Evolutionary conservation across 2,329 filamentous ascomycete genomes (phyloP).

Genomic region (Ophiocordyceps camponoti-floridani): DNA sequence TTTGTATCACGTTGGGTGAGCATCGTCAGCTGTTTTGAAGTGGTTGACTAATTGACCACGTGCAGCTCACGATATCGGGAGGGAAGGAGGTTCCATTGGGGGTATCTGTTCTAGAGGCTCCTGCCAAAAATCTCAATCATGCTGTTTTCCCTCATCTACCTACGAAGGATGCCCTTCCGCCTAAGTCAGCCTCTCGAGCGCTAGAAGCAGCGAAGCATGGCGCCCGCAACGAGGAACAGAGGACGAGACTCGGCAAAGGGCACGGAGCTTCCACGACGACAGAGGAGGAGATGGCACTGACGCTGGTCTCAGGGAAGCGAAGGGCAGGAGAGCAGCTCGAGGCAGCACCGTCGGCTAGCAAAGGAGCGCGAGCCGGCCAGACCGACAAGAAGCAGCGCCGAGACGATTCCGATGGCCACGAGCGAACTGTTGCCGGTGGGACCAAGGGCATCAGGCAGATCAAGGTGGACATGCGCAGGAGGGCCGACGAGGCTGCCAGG

Average conservation of each 20-base stretch:
- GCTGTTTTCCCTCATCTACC: no score
- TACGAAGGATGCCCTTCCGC: no score
- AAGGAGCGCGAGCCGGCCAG: not conserved
- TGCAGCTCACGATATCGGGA: no score
- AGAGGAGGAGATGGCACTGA: not conserved
- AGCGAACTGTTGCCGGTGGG: not conserved
- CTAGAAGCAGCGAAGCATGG: slow-evolving; percentile 6
- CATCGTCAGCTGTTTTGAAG: no score
- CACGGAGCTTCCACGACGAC: not conserved
- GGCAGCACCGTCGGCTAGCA: not conserved
- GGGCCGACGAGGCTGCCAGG: slow-evolving; percentile 6
- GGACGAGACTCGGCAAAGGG: slow-evolving; percentile 7
- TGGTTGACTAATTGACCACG: no score
- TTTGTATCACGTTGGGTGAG: no score
- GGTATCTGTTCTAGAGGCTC: no score
- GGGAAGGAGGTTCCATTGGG: no score
- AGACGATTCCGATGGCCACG: not conserved
- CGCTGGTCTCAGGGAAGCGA: not conserved
- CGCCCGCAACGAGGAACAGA: slow-evolving; percentile 10
- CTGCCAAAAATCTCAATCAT: no score
- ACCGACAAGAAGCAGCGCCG: not conserved
- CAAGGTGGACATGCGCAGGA: slow-evolving; percentile 8
- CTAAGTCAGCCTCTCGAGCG: not conserved
- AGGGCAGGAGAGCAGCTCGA: slow-evolving; percentile 2
- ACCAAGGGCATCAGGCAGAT: slow-evolving; percentile 3